Evolutionary conservation across 768 basidiomycete genomes (phyloP).

Genomic region (Mycena galericulata): DNA sequence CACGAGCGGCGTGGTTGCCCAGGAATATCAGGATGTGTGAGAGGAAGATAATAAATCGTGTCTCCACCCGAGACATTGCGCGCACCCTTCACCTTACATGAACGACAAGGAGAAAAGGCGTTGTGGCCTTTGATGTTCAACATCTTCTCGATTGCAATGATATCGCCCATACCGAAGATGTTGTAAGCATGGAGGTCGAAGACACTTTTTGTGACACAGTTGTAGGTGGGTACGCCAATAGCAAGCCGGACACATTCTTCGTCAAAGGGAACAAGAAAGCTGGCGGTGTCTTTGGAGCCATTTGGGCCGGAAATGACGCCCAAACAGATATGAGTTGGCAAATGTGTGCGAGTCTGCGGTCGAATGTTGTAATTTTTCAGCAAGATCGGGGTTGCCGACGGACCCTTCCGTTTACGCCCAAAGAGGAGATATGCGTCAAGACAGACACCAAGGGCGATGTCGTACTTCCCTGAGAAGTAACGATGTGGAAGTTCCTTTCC

Average conservation of each 20-base stretch:
- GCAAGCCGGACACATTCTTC: neutral
- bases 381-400: conserved; percentile 31
- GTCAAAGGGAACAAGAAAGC: neutral
- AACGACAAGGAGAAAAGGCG: conserved; percentile 45
- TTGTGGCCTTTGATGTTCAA: conserved; percentile 54
- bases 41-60: conserved; percentile 42
- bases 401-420: conserved; percentile 40
- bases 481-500: too few species aligned
- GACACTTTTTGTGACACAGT: neutral
- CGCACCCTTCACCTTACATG: conserved; percentile 46
- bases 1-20: neutral
- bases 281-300: neutral
- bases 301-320: neutral
- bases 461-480: too few species aligned
- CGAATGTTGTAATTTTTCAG: too few species aligned
- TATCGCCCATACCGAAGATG: conserved; percentile 45
- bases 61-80: neutral
- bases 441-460: too few species aligned
- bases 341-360: too few species aligned
- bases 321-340: too few species aligned
- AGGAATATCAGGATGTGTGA: conserved; percentile 25
- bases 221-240: neutral
- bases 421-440: conserved; percentile 58
- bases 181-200: conserved; percentile 38
- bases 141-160: conserved; percentile 41